Percentiles rank a stretch among this genome's conserved stretches.
These are phyloP conservation scores for Didymella arachidicola DNA, from an alignment of 2,329 filamentous ascomycete species.

Conservation along the genomic window DNA sequence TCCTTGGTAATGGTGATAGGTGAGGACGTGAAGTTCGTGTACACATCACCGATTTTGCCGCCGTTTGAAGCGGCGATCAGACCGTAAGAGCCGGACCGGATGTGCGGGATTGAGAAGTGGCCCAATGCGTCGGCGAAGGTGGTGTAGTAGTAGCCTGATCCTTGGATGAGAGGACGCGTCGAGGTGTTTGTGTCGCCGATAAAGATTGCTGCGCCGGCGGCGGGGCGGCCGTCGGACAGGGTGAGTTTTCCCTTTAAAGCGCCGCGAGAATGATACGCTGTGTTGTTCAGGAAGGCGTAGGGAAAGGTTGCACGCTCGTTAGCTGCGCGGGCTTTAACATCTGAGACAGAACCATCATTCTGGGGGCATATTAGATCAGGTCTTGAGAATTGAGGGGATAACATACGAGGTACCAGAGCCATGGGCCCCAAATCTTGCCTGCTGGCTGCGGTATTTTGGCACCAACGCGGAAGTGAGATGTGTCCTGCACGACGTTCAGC, in stretches of 20 bases:
- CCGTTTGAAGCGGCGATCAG: constrained; percentile 58
- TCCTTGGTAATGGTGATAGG: constrained; percentile 46
- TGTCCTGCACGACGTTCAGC: constrained; percentile 61
- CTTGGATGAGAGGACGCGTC: constrained; percentile 54
- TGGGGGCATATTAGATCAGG: constrained; percentile 14
- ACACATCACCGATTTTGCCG: constrained; percentile 53
- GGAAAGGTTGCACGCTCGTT: constrained; percentile 54
- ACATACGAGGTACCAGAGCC: constrained; percentile 38
- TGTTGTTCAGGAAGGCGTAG: constrained; percentile 55
- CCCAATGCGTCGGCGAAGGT: constrained; percentile 52
- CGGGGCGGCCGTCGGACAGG: constrained; percentile 56
- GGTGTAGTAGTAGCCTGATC: constrained; percentile 57
- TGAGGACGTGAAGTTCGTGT: constrained; percentile 52
- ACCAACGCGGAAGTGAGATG: constrained; percentile 35
- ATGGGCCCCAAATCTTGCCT: constrained; percentile 38
- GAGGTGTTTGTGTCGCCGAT: constrained; percentile 55
- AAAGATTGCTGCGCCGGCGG: constrained; percentile 56
- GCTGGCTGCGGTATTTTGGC: constrained; percentile 34
- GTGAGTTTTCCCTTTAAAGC: constrained; percentile 51
- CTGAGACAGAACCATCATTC: constrained; percentile 56
- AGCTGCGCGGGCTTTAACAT: constrained; percentile 48
- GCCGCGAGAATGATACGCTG: constrained; percentile 55
- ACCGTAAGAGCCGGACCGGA: constrained; percentile 54
- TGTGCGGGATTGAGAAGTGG: constrained; percentile 51
- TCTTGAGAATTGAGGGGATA: not conserved